These are phyloP conservation scores for Umbelopsis sp. DNA, from an alignment of 192 early-diverging fungal genomes.

Conservation along the genomic window DNA sequence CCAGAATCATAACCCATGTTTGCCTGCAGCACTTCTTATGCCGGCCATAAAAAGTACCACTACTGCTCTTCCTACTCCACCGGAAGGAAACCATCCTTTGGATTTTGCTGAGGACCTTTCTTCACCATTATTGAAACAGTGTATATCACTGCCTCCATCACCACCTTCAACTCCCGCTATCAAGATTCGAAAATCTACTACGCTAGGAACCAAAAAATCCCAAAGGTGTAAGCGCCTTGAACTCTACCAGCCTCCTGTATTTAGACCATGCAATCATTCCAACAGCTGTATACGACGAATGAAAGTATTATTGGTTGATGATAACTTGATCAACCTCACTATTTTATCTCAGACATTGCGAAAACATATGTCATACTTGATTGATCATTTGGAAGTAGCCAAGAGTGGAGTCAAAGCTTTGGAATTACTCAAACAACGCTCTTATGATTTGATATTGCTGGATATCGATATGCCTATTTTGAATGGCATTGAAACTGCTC, in stretches of 20 bases:
- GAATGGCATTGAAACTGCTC: slow-evolving; percentile 62
- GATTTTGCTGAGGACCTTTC: not conserved
- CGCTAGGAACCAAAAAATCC: not conserved
- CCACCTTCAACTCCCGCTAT: not conserved
- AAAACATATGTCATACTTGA: slow-evolving; percentile 50
- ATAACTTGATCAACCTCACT: slow-evolving; percentile 66
- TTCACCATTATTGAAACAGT: not conserved
- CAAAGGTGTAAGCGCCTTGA: not conserved
- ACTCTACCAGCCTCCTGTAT: not conserved
- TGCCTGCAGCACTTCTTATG: not conserved
- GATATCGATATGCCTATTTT: slow-evolving; percentile 74
- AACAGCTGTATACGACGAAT: slow-evolving; percentile 21
- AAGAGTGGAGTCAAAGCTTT: slow-evolving; percentile 55
- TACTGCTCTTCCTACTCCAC: not conserved
- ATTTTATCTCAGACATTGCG: slow-evolving; percentile 59
- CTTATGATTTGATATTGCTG: slow-evolving; percentile 64
- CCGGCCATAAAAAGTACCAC: not conserved
- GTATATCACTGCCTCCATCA: slow-evolving; percentile 2
- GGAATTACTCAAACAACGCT: slow-evolving; percentile 39
- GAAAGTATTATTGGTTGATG: slow-evolving; percentile 64
- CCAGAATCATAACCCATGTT: not conserved
- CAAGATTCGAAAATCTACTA: not conserved
- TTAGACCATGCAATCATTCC: not conserved
- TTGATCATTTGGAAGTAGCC: slow-evolving; percentile 45
- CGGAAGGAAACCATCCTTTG: not conserved